Base-by-base conservation (phyloP, 768 basidiomycete genomes). In the Cystobasidium ongulense region DNA sequence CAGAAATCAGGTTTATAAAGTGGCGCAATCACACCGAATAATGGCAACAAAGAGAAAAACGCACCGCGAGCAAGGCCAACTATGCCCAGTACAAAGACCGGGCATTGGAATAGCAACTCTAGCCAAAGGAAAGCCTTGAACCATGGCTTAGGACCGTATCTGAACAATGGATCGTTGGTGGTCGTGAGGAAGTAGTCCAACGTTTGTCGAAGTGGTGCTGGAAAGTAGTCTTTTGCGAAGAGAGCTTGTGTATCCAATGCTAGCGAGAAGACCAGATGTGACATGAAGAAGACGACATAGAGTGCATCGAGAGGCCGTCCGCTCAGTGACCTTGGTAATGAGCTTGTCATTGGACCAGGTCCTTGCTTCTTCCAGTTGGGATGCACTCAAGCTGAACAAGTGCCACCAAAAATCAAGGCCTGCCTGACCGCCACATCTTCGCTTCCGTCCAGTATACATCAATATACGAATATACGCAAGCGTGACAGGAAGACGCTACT, bases 21-120 rank as follows among this genome's bases (percentile, higher is more conserved):
- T n/a, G n/a, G n/a, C n/a, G n/a, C n/a, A n/a, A n/a, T n/a, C n/a
- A n/a, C n/a, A n/a, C n/a, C n/a, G n/a, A n/a, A n/a, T 7, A 7
- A 38, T 61, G 31, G 57, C 57, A 61, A n/a, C n/a, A n/a, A n/a
- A n/a, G n/a, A n/a, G n/a, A n/a, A n/a, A n/a, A n/a, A n/a, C n/a
- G n/a, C n/a, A n/a, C n/a, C n/a, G n/a, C n/a, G n/a, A n/a, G 35
- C 25, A 8, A 73, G 54, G 4, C 25, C 27, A 43, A 65, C 18
- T 18, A 36, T 63, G 66, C 35, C 72, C 10, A 73, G 11, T 5
- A 66, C 39, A 27, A 73, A 73, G 41, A 73, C 39, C 17, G 61
- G 63, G 25, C 18, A 23, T 31, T 73, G 72, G n/a, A 73, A 35
- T 8, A 73, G 63, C 3, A 73, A 17, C 41, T 73, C 72, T 21